phyloP scores from a whole-genome alignment of 2,329 filamentous ascomycete species.

The Colletotrichum orchidophilum region DNA sequence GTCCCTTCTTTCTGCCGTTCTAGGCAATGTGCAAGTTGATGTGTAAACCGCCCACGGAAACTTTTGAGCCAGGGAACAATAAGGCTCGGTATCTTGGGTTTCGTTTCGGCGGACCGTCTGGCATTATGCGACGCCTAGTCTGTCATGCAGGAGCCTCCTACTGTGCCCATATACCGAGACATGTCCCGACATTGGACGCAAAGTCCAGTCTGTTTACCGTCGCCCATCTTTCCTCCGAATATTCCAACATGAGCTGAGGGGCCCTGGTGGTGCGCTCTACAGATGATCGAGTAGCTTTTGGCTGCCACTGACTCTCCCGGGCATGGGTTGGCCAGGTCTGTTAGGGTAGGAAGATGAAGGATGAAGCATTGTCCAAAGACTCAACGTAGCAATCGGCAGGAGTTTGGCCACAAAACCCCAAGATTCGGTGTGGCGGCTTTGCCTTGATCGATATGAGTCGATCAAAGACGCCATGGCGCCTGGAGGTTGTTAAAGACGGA shows the following conservation, averaged over 20 bases:
- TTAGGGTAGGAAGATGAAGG: not conserved
- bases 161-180: not conserved
- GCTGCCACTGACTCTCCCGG: not conserved
- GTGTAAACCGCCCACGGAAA: not conserved
- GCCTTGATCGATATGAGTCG: not conserved
- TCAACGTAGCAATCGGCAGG: not conserved
- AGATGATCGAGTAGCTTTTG: slow-evolving; percentile 1
- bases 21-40: not conserved
- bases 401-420: not conserved
- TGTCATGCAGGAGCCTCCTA: not conserved
- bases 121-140: not conserved
- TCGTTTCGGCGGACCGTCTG: not conserved
- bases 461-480: not conserved
- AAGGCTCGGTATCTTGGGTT: not conserved
- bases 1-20: not conserved
- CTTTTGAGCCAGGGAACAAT: not conserved
- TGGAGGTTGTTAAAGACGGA: not conserved
- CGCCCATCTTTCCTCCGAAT: slow-evolving; percentile 10
- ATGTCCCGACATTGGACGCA: slow-evolving; percentile 3
- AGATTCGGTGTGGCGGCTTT: not conserved
- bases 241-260: not conserved
- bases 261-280: not conserved
- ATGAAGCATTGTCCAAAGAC: not conserved
- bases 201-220: not conserved
- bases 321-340: slow-evolving; percentile 23